Conservation (phyloP, 2,329 filamentous ascomycete genomes). For the Aureobasidium sp. region DNA sequence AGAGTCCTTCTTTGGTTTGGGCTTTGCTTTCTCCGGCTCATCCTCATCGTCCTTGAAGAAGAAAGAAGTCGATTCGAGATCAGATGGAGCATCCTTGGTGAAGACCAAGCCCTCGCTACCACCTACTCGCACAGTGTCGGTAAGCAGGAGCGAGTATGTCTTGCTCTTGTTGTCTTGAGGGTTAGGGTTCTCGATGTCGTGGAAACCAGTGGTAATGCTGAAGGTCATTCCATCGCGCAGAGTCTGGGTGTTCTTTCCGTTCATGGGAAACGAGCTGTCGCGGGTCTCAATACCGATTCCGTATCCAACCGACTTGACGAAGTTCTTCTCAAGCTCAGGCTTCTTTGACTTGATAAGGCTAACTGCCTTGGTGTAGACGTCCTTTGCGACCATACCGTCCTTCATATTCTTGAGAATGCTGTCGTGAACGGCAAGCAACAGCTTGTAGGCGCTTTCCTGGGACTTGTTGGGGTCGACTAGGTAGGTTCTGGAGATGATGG, state of each 20-base stretch:
- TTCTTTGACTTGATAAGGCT: slow-evolving; percentile 78
- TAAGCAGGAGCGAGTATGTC: slow-evolving; percentile 80
- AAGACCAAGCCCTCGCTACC: slow-evolving; percentile 75
- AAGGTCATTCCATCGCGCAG: slow-evolving; percentile 97
- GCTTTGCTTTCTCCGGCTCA: slow-evolving; percentile 75
- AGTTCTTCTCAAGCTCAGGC: slow-evolving; percentile 90
- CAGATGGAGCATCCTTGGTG: slow-evolving; percentile 84
- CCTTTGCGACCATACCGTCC: slow-evolving; percentile 78
- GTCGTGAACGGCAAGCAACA: slow-evolving; percentile 77
- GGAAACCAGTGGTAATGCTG: slow-evolving; percentile 81
- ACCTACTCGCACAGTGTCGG: slow-evolving; percentile 87
- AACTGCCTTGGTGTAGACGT: slow-evolving; percentile 85
- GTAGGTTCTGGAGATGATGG: slow-evolving; percentile 86
- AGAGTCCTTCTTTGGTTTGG: slow-evolving; percentile 77
- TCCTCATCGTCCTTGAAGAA: slow-evolving; percentile 92
- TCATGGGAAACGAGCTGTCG: slow-evolving; percentile 75
- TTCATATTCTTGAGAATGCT: slow-evolving; percentile 84
- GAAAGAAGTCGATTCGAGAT: slow-evolving; percentile 91
- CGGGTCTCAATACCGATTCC: slow-evolving; percentile 89
- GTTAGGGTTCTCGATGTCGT: slow-evolving; percentile 78
- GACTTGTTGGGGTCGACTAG: slow-evolving; percentile 94
- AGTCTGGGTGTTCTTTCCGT: slow-evolving; percentile 72
- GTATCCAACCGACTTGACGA: slow-evolving; percentile 84
- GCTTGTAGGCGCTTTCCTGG: slow-evolving; percentile 89
- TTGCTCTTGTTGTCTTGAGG: slow-evolving; percentile 86